Evolutionary conservation across 768 basidiomycete genomes (phyloP).

Genomic region (Lactarius quietus): DNA sequence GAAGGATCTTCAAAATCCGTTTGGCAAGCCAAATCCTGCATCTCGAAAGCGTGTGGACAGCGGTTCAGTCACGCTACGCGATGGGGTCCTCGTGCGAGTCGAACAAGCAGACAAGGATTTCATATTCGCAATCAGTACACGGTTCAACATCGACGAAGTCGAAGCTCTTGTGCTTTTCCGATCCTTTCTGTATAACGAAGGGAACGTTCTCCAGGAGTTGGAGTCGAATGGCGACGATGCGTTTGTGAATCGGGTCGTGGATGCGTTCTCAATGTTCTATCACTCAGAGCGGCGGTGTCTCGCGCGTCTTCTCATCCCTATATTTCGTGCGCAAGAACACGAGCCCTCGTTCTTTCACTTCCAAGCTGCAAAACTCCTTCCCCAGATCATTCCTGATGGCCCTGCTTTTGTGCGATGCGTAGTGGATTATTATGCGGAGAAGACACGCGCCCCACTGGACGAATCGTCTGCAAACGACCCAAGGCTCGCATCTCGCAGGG

Average conservation of each 20-base stretch:
- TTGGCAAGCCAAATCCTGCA: slow-evolving; percentile 62
- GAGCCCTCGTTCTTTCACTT: slow-evolving; percentile 49
- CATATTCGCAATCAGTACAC: slow-evolving; percentile 64
- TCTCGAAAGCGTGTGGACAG: slow-evolving; percentile 65
- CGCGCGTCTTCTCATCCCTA: slow-evolving; percentile 64
- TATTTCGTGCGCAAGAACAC: slow-evolving; percentile 70
- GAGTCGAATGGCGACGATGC: slow-evolving; percentile 41
- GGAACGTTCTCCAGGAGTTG: slow-evolving; percentile 30
- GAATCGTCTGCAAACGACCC: slow-evolving; percentile 47
- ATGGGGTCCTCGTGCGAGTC: slow-evolving; percentile 58
- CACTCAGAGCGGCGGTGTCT: slow-evolving; percentile 73
- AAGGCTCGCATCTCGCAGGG: slow-evolving; percentile 59
- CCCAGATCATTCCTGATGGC: slow-evolving; percentile 60
- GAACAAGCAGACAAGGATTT: slow-evolving; percentile 70
- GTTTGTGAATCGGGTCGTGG: slow-evolving; percentile 56
- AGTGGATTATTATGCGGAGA: slow-evolving; percentile 56
- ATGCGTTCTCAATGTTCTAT: slow-evolving; percentile 77
- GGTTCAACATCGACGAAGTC: slow-evolving; percentile 75
- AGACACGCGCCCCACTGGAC: slow-evolving; percentile 49
- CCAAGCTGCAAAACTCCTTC: slow-evolving; percentile 52
- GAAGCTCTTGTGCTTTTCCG: slow-evolving; percentile 72
- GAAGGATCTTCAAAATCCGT: slow-evolving; percentile 55
- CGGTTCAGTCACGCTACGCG: slow-evolving; percentile 63
- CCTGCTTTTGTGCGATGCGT: slow-evolving; percentile 57
- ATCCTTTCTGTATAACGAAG: slow-evolving; percentile 76